Evolutionary conservation across 371 early-diverging fungal genomes (phyloP).

Genomic region (Apophysomyces elegans): DNA sequence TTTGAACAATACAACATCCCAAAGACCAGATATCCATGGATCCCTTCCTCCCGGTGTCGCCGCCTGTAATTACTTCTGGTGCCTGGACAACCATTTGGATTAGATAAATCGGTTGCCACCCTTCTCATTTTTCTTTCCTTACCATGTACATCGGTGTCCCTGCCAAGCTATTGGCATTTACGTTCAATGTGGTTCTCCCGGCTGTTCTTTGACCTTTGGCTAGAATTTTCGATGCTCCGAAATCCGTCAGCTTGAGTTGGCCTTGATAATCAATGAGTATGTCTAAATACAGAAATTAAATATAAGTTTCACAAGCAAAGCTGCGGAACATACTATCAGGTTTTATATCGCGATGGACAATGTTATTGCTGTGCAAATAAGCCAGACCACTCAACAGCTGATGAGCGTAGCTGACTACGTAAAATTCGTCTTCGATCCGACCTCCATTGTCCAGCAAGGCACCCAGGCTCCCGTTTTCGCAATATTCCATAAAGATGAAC

Average conservation of each 20-base stretch:
- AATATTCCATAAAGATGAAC: constrained; percentile 95
- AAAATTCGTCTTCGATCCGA: constrained; percentile 73
- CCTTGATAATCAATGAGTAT: constrained; percentile 81
- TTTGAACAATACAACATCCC: constrained; percentile 94
- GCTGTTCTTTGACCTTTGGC: constrained; percentile 79
- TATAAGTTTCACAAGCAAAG: neutral
- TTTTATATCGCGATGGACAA: constrained; percentile 94
- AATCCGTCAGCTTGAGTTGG: constrained; percentile 85
- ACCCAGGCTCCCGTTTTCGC: constrained; percentile 83
- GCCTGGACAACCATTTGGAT: constrained; percentile 45
- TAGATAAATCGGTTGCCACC: neutral
- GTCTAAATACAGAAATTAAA: constrained; percentile 44
- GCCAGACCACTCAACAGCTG: constrained; percentile 88
- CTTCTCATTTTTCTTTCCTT: constrained; percentile 15
- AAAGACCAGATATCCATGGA: constrained; percentile 95
- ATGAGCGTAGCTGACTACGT: constrained; percentile 77
- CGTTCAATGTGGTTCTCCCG: constrained; percentile 57
- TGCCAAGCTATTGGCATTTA: constrained; percentile 69
- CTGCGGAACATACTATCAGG: constrained; percentile 73
- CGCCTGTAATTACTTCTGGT: constrained; percentile 91
- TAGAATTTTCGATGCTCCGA: constrained; percentile 88
- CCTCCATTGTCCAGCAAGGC: constrained; percentile 80
- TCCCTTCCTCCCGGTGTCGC: constrained; percentile 75
- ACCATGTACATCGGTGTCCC: constrained; percentile 98
- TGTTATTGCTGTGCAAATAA: constrained; percentile 84